A percentile compares a stretch with the other conserved stretches of the same genome.
These are phyloP conservation scores for Aureobasidium leucospermi DNA, from an alignment of 2,329 filamentous ascomycete genomes.

Conservation along the genomic window DNA sequence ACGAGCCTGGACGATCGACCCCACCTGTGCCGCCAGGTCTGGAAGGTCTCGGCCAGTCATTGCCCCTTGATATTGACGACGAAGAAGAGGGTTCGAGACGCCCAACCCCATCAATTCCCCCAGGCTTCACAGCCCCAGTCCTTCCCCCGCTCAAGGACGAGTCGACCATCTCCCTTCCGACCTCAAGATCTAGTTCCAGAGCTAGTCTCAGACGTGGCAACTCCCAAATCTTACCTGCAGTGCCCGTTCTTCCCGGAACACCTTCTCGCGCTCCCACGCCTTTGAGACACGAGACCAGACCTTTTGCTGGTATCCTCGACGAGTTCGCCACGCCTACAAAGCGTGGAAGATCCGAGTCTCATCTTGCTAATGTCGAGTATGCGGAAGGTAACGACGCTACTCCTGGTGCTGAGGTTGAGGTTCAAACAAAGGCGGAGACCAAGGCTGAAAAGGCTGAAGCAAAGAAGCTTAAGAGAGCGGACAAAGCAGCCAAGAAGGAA, in stretches of 20 bases:
- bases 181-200: conserved; percentile 25
- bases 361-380: conserved; percentile 7
- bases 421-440: background rate
- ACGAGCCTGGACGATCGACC: conserved; percentile 21
- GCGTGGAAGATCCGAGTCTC: conserved; percentile 6
- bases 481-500: conserved; percentile 15
- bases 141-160: background rate
- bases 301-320: background rate
- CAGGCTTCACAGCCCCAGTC: conserved; percentile 31
- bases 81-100: conserved; percentile 26
- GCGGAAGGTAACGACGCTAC: background rate
- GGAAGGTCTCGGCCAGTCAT: conserved; percentile 19
- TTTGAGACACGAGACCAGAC: conserved; percentile 16
- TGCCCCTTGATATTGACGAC: background rate
- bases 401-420: background rate
- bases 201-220: conserved; percentile 25
- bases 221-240: conserved; percentile 29
- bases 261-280: conserved; percentile 27
- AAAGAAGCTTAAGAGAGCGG: conserved; percentile 16
- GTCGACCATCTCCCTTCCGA: conserved; percentile 19
- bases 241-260: conserved; percentile 35
- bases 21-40: conserved; percentile 28
- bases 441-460: conserved; percentile 11
- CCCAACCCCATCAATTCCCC: conserved; percentile 39
- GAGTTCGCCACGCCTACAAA: conserved; percentile 8